Evolutionary conservation across 169 alveolate species (phyloP).

Genomic region (Eimeria tenella): DNA sequence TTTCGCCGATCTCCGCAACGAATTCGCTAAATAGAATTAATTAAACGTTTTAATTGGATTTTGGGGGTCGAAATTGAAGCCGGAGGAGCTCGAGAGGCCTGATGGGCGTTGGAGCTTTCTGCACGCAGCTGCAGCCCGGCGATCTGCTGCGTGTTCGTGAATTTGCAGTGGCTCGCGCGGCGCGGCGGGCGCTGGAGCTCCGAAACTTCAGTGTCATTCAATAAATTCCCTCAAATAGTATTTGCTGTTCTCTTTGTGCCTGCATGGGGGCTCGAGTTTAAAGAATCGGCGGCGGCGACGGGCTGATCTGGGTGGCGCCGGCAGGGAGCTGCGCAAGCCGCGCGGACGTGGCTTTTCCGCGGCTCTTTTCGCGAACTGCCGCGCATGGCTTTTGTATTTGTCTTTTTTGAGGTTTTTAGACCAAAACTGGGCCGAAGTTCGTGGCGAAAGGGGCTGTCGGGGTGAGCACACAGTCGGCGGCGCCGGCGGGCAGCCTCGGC

Average conservation of each 20-base stretch:
- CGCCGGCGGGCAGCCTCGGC: no score
- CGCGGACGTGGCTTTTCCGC: no score
- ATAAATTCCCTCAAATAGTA: background rate
- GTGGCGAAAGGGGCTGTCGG: no score
- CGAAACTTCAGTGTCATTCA: background rate
- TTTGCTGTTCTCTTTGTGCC: background rate
- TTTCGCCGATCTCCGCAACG: no score
- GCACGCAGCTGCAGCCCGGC: slow-evolving; percentile 32
- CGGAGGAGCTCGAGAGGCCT: background rate
- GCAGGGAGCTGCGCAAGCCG: no score
- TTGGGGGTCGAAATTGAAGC: background rate
- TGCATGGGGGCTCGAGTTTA: no score
- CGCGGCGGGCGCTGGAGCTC: background rate
- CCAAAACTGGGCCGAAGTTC: no score
- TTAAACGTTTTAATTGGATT: background rate
- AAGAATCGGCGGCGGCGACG: background rate
- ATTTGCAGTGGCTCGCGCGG: slow-evolving; percentile 35
- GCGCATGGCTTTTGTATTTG: no score
- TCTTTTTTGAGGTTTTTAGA: no score
- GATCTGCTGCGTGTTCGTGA: slow-evolving; percentile 31
- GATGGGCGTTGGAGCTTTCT: background rate
- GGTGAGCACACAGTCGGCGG: no score
- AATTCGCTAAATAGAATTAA: no score
- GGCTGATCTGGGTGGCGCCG: background rate
- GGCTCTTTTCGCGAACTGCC: no score